Evolutionary conservation across 2,329 filamentous ascomycete species (phyloP).

Genomic region (Lachnellula cervina): DNA sequence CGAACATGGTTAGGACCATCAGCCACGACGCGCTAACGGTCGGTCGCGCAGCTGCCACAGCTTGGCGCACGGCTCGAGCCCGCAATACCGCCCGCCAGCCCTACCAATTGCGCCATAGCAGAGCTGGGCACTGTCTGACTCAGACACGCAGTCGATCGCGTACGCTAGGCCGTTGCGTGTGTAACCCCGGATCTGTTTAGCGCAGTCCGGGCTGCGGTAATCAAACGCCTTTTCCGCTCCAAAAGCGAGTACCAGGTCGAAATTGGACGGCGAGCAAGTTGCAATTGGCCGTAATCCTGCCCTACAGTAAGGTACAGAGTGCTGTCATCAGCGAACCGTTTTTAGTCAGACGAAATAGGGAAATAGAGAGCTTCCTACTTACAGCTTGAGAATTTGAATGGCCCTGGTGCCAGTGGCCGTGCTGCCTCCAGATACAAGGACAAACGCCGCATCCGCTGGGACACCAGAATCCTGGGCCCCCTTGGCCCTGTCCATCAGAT

Average conservation of each 20-base stretch:
- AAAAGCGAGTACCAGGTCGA: constrained; percentile 33
- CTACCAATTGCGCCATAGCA: constrained; percentile 37
- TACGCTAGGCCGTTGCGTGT: constrained; percentile 36
- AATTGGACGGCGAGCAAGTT: constrained; percentile 36
- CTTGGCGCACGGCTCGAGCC: constrained; percentile 13
- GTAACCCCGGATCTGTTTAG: constrained; percentile 33
- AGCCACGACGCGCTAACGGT: constrained; percentile 29
- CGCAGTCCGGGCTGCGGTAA: constrained; percentile 33
- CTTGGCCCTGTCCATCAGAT: constrained; percentile 6
- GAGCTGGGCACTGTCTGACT: constrained; percentile 27
- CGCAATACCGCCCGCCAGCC: constrained; percentile 27
- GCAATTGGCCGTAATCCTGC: constrained; percentile 22
- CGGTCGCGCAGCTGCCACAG: constrained; percentile 1
- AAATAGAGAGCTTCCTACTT: constrained; percentile 9
- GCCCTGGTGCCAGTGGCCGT: constrained; percentile 40
- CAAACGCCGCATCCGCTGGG: constrained; percentile 8
- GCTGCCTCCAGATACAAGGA: constrained; percentile 43
- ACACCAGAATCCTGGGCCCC: neutral
- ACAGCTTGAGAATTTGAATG: constrained; percentile 39
- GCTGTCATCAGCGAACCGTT: neutral
- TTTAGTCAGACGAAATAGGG: neutral
- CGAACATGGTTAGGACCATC: constrained; percentile 28
- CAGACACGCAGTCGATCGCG: constrained; percentile 37
- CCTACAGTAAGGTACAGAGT: neutral
- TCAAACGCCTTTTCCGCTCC: constrained; percentile 41